These are phyloP conservation scores for Apophysomyces ossiformis DNA, from an alignment of 371 early-diverging fungal species.

Conservation along the genomic window DNA sequence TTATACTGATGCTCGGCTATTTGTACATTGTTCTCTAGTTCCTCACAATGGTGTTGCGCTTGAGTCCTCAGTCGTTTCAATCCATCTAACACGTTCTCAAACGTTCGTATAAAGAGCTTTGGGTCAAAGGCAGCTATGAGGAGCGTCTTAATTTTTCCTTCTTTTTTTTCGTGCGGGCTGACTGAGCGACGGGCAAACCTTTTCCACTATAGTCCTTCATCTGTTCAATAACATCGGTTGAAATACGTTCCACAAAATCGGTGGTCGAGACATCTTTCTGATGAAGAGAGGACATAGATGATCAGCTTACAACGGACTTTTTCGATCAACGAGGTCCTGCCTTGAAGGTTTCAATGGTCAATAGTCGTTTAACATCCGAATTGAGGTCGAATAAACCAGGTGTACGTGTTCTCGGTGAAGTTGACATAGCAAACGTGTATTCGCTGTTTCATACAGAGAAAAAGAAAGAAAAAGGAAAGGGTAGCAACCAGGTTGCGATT, in stretches of 20 bases:
- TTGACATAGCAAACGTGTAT: constrained; percentile 7
- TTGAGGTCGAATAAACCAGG: constrained; percentile 27
- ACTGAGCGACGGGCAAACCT: constrained; percentile 18
- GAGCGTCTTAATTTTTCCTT: background rate
- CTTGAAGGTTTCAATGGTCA: constrained; percentile 36
- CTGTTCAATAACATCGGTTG: constrained; percentile 40
- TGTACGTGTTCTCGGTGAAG: constrained; percentile 14
- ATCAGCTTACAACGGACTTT: background rate
- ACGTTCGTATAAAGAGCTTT: constrained; percentile 88
- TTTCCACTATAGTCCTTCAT: constrained; percentile 30
- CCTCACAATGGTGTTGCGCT: constrained; percentile 82
- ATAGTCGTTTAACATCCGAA: constrained; percentile 27
- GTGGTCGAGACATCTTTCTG: constrained; percentile 59
- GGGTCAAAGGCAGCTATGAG: constrained; percentile 61
- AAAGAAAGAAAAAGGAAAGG: background rate
- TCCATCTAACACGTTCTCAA: constrained; percentile 85
- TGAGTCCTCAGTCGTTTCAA: constrained; percentile 73
- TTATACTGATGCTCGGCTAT: constrained; percentile 77
- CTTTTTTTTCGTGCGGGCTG: background rate
- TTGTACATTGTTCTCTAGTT: constrained; percentile 78
- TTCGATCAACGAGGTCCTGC: constrained; percentile 7
- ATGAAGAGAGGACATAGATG: background rate
- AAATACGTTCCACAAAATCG: constrained; percentile 64
- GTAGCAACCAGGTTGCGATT: no score
- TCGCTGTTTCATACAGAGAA: background rate